A percentile compares a stretch with the other conserved stretches of the same genome.
Conservation (phyloP, 78 protist genomes). For the Dictyostelium discoideum region DNA sequence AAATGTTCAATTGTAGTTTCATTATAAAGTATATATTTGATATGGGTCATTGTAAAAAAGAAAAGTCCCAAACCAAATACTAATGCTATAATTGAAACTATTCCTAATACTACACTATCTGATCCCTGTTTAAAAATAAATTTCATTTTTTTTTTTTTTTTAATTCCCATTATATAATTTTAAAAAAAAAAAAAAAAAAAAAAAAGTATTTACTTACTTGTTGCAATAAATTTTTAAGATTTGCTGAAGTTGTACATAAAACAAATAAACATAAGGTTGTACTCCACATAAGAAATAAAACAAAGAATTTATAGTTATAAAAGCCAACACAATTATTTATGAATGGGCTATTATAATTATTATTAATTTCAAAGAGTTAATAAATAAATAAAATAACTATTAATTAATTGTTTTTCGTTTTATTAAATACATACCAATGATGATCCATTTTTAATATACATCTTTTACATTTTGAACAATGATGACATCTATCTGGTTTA, state of each 20-base stretch:
- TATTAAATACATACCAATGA: conserved; percentile 55
- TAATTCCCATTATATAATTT: too few species aligned
- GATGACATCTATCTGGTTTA: conserved; percentile 78
- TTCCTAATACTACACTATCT: conserved; percentile 29
- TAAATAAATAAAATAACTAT: too few species aligned
- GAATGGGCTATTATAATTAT: conserved; percentile 56
- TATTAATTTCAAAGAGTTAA: too few species aligned
- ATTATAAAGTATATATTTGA: conserved; percentile 17
- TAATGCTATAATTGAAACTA: conserved; percentile 37
- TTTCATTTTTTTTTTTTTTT: neutral
- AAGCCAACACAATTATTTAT: conserved; percentile 83
- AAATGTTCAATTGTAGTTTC: conserved; percentile 55
- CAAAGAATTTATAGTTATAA: conserved; percentile 81
- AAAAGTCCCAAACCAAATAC: conserved; percentile 57
- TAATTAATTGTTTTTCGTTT: neutral
- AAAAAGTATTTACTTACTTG: neutral
- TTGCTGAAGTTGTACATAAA: neutral
- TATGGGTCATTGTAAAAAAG: conserved; percentile 26
- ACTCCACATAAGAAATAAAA: conserved; percentile 63
- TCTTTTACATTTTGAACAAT: conserved; percentile 81
- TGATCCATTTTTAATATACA: conserved; percentile 85
- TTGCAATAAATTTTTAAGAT: neutral
- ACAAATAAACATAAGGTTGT: conserved; percentile 44
- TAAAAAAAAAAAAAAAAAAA: too few species aligned
- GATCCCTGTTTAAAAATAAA: neutral